Evolutionary conservation across 805 yeast genomes (phyloP).

Genomic region (Suhomyces pyralidae): DNA sequence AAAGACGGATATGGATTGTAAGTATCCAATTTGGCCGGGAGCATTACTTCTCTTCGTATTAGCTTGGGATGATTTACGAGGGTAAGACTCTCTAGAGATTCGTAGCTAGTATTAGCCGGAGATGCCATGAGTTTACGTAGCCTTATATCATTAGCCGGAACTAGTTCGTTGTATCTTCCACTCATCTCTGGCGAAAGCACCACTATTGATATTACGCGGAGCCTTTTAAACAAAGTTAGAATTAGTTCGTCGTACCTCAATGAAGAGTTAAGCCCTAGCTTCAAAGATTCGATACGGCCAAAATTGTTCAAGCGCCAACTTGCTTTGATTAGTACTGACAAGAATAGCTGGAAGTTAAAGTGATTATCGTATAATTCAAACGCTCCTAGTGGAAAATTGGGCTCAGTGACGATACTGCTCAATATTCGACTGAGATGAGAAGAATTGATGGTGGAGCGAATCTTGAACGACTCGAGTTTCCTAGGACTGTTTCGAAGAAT

Average conservation of each 20-base stretch:
- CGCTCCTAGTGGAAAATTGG: constrained; percentile 16
- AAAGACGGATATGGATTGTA: constrained; percentile 26
- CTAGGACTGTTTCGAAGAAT: constrained; percentile 16
- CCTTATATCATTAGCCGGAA: constrained; percentile 16
- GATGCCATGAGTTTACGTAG: constrained; percentile 7
- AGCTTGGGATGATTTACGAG: constrained; percentile 28
- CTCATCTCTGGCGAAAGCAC: constrained; percentile 16
- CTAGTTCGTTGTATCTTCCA: constrained; percentile 14
- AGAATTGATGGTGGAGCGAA: constrained; percentile 19
- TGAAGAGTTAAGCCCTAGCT: constrained; percentile 27
- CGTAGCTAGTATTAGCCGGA: neutral
- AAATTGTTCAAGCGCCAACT: constrained; percentile 27
- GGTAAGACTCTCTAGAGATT: constrained; percentile 16
- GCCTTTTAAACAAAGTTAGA: constrained; percentile 21
- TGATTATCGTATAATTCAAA: constrained; percentile 29
- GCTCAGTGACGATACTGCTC: constrained; percentile 23
- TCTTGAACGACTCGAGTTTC: constrained; percentile 18
- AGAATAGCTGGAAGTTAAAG: constrained; percentile 24
- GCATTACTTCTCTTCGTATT: constrained; percentile 8
- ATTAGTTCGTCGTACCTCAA: constrained; percentile 16
- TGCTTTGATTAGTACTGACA: constrained; percentile 21
- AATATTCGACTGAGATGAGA: constrained; percentile 26
- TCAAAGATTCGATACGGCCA: constrained; percentile 16
- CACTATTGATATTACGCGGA: constrained; percentile 23
- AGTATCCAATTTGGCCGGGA: constrained; percentile 13